Conservation (phyloP, 2,329 filamentous ascomycete genomes). For the Claviceps arundinis region DNA sequence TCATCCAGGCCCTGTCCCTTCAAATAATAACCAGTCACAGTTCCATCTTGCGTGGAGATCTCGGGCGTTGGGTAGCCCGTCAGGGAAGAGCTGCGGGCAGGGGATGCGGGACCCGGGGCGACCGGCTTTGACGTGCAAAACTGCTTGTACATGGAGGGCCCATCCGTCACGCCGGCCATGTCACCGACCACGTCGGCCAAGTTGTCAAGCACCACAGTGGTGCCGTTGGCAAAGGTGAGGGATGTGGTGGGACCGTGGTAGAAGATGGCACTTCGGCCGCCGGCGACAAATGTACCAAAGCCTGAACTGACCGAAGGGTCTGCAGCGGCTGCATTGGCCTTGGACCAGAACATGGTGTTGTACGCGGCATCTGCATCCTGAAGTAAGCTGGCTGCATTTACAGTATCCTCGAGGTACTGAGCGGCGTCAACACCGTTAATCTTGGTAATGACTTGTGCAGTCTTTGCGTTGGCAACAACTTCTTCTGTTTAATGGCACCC, state of each 20-base stretch:
- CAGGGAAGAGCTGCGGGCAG: neutral
- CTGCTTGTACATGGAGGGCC: slow-evolving; percentile 18
- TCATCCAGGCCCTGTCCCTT: slow-evolving; percentile 21
- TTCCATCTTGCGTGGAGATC: slow-evolving; percentile 11
- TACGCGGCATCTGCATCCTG: slow-evolving; percentile 20
- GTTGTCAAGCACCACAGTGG: slow-evolving; percentile 17
- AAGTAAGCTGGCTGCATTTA: slow-evolving; percentile 9
- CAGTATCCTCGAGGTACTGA: slow-evolving; percentile 11
- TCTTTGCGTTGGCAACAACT: slow-evolving; percentile 10
- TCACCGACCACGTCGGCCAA: slow-evolving; percentile 16
- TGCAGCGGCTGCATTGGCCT: slow-evolving; percentile 7
- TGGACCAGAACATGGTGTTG: slow-evolving; percentile 24
- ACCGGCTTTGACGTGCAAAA: slow-evolving; percentile 17
- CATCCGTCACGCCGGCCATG: slow-evolving; percentile 18
- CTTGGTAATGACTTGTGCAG: slow-evolving; percentile 12
- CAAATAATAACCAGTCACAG: slow-evolving; percentile 21
- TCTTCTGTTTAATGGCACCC: slow-evolving; percentile 6
- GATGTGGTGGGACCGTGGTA: slow-evolving; percentile 21
- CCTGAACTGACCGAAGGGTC: neutral
- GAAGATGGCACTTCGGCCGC: slow-evolving; percentile 16
- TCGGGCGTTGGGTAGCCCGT: slow-evolving; percentile 18
- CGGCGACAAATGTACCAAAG: slow-evolving; percentile 18
- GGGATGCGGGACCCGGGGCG: neutral
- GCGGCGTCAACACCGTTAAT: slow-evolving; percentile 15
- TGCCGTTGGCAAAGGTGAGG: slow-evolving; percentile 24